phyloP scores from a whole-genome alignment of 805 yeast genomes.

The Naumovozyma dairenensis region DNA sequence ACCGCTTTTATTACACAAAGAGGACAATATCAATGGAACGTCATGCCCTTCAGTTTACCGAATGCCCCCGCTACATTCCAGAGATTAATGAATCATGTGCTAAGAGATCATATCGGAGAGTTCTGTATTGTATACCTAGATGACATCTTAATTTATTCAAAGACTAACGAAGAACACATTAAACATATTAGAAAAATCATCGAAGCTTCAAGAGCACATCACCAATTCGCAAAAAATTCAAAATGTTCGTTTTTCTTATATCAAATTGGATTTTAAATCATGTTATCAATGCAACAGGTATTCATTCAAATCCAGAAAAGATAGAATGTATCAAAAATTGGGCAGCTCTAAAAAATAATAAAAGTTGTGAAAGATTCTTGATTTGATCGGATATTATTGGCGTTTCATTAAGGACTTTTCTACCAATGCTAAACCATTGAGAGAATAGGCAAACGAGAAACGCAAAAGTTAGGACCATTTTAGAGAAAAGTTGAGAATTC shows the following conservation, averaged over 20 bases:
- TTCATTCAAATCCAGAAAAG: too few species aligned
- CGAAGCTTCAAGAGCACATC: too few species aligned
- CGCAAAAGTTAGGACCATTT: neutral
- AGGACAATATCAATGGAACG: conserved; percentile 10
- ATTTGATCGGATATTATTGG: neutral
- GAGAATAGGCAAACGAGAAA: conserved; percentile 1
- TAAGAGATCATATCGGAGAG: neutral
- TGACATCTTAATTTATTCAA: conserved; percentile 1
- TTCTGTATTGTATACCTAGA: neutral
- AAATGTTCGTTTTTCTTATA: neutral
- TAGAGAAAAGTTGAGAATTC: neutral
- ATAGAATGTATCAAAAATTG: neutral
- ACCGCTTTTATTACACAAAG: conserved; percentile 10
- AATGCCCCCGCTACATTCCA: conserved; percentile 1
- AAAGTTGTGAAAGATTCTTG: conserved; percentile 1
- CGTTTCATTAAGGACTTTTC: neutral
- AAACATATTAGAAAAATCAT: too few species aligned
- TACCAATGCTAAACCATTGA: neutral
- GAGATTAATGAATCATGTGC: neutral
- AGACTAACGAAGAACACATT: too few species aligned
- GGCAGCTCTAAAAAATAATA: neutral
- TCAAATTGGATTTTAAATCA: too few species aligned
- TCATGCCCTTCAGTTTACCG: conserved; percentile 7
- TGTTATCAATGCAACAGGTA: too few species aligned
- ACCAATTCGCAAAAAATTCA: too few species aligned